Evolutionary conservation across 495 filamentous ascomycete species (phyloP), one percentile per base, ranked within the genome.

Genomic region (Aspergillus panamensis): DNA sequence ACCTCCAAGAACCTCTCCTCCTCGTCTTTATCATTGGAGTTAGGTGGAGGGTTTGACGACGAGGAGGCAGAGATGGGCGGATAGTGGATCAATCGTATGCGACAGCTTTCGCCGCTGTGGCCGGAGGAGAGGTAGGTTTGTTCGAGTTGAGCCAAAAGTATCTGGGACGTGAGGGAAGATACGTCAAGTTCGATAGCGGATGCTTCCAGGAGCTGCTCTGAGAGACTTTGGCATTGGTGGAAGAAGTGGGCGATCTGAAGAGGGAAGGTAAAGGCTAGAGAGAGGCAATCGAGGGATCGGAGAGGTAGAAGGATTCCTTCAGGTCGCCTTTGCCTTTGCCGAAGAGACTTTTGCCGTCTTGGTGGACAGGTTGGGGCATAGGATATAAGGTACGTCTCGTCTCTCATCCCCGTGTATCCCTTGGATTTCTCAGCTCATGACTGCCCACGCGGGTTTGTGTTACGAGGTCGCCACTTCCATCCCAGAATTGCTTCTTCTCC

Each of bases 81-180:
- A 5, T 45, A 45, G 16, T 45, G 42, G 42, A 45, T 45, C n/a
- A 45, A 21, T 6, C 42, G 42, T 6, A 45, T 45, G 16, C 42
- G 42, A 45, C 42, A 45, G 42, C 42, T 45, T 45, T 20, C 42
- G 42, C 42, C 42, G 16, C 9, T 45, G 42, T 45, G 42, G 16
- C n/a, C 42, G 42, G 42, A 45, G 16, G 42, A 45, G 42, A 45
- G 42, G 19, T 45, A 45, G n/a, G n/a, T 10, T 17, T 17, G 42
- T 20, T 45, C 17, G 1, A 45, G 42, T n/a, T 45, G 42, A 9
- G 7, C 17, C 16, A 16, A 2, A 20, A 6, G 3, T 12, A 20
- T 10, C 9, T 6, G 19, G 17, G 17, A 20, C 1, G 5, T 1
- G 17, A 16, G 3, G 7, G 42, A 12, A 10, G n/a, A 8, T 45